Conservation (phyloP, 2,329 filamentous ascomycete species). For the Macrophomina phaseolina region DNA sequence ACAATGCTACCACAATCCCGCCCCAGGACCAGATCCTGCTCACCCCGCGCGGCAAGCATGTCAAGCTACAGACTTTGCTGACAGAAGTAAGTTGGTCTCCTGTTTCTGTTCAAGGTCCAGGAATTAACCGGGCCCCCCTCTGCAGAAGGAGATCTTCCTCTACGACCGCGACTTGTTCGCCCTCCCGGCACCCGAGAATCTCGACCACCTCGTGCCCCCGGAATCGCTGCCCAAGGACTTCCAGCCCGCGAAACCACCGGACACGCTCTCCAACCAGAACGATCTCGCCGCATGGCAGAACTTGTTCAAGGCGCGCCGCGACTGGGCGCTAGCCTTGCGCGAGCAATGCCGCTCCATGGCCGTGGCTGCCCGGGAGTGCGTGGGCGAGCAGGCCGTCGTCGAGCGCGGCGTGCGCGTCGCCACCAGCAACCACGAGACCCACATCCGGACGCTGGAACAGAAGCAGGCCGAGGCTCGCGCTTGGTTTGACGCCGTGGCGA, state of each 20-base stretch:
- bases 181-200: conserved; percentile 56
- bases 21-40: conserved; percentile 83
- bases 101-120: not conserved
- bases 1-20: conserved; percentile 74
- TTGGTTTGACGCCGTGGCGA: conserved; percentile 71
- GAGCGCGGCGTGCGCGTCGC: conserved; percentile 82
- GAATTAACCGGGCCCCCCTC: conserved; percentile 16
- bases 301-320: conserved; percentile 78
- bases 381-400: conserved; percentile 76
- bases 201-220: conserved; percentile 55
- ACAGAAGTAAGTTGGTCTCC: conserved; percentile 67
- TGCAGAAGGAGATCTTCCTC: conserved; percentile 83
- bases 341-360: conserved; percentile 73
- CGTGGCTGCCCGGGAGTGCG: conserved; percentile 66
- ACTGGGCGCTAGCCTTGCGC: conserved; percentile 76
- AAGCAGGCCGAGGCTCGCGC: conserved; percentile 73
- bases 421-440: conserved; percentile 80
- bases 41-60: conserved; percentile 81
- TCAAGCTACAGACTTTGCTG: conserved; percentile 79
- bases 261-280: conserved; percentile 78
- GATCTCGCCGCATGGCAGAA: conserved; percentile 87
- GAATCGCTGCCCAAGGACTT: conserved; percentile 63
- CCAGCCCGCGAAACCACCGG: conserved; percentile 70
- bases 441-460: conserved; percentile 72
- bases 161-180: conserved; percentile 74